Percentiles rank a stretch among this genome's conserved stretches.
phyloP scores from a whole-genome alignment of 305 asterid genomes.

The Coffea humblotiana region DNA sequence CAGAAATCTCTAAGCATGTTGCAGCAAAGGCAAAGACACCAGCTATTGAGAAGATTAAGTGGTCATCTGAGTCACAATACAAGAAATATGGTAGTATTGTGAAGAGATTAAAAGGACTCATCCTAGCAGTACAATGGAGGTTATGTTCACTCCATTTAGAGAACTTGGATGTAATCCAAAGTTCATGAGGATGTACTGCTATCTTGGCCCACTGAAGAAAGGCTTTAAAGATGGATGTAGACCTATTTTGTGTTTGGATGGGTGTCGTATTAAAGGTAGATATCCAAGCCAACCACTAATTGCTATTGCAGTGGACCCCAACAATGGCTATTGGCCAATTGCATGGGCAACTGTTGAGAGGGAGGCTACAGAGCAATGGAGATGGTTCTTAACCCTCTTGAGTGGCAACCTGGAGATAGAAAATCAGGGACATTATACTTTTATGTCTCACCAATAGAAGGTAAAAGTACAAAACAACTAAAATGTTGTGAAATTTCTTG shows the following conservation, averaged over 20 bases:
- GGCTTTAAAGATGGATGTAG: background rate
- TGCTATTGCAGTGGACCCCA: background rate
- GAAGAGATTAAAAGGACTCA: background rate
- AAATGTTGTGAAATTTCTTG: too few relatives aligned
- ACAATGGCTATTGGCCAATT: conserved; percentile 4
- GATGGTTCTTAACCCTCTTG: background rate
- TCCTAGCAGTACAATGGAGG: background rate
- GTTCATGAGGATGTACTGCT: background rate
- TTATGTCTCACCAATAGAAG: background rate
- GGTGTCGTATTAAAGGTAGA: background rate
- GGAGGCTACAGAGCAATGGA: background rate
- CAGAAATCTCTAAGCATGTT: background rate
- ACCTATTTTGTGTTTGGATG: background rate
- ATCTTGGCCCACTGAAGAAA: background rate
- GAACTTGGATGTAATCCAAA: background rate
- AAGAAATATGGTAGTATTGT: background rate
- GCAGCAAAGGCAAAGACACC: background rate
- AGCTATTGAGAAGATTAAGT: background rate
- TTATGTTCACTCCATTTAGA: background rate
- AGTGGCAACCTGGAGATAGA: background rate
- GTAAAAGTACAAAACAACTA: too few relatives aligned
- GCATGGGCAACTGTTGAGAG: background rate
- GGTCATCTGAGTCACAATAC: background rate
- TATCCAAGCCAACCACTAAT: background rate
- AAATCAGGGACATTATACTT: background rate